Conservation (phyloP, 148 eudicot species). For the Rhododendron molle region DNA sequence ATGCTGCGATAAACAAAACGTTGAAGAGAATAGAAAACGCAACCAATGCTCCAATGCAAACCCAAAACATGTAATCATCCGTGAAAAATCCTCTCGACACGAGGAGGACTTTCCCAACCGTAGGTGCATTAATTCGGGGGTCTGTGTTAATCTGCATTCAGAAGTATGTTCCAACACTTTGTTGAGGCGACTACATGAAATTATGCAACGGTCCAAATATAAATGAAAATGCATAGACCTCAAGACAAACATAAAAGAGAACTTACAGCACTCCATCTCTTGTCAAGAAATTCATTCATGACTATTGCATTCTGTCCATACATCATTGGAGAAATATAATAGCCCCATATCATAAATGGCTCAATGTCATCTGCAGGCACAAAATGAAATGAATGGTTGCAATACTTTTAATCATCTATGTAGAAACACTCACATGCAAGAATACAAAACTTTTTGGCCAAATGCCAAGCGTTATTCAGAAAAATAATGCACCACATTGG, state of each 20-base stretch:
- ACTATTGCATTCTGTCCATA: constrained; percentile 74
- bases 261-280: constrained; percentile 67
- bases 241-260: not conserved
- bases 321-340: constrained; percentile 72
- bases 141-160: constrained; percentile 60
- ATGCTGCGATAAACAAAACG: constrained; percentile 44
- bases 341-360: constrained; percentile 70
- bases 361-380: constrained; percentile 47
- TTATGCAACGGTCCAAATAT: not conserved
- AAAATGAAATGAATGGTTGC: not conserved
- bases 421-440: not conserved
- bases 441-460: not conserved
- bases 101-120: constrained; percentile 65
- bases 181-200: not conserved
- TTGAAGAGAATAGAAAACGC: constrained; percentile 66
- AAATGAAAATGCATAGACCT: not conserved
- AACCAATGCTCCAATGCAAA: constrained; percentile 58
- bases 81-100: constrained; percentile 57
- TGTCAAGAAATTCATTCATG: constrained; percentile 68
- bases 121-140: constrained; percentile 47
- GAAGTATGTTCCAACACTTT: not conserved
- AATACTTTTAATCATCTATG: not conserved
- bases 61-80: constrained; percentile 60
- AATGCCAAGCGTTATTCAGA: not conserved
- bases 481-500: not conserved